phyloP scores from a whole-genome alignment of 805 yeast species.

The Metschnikowia henanensis region DNA sequence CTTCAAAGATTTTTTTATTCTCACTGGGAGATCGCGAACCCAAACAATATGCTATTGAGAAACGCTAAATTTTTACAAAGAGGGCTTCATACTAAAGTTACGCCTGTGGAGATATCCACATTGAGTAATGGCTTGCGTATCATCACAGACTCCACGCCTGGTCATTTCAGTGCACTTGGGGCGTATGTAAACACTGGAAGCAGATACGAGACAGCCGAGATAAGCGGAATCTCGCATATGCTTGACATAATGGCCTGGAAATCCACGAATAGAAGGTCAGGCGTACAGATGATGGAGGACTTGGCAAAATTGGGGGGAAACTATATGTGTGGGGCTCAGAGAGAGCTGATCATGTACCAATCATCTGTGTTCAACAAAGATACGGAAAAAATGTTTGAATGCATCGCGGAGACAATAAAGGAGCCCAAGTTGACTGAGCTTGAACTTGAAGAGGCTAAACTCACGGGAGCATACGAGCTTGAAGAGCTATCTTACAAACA shows the following conservation, averaged over 20 bases:
- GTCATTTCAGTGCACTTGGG: constrained; percentile 90
- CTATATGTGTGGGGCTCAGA: constrained; percentile 87
- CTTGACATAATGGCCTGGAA: constrained; percentile 85
- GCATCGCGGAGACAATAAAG: constrained; percentile 76
- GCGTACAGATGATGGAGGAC: constrained; percentile 69
- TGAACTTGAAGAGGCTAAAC: constrained; percentile 73
- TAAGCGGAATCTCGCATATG: constrained; percentile 78
- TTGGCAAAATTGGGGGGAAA: constrained; percentile 88
- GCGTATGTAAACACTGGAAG: constrained; percentile 90
- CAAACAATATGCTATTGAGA: background rate
- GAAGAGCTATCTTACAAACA: constrained; percentile 81
- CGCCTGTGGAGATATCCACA: constrained; percentile 33
- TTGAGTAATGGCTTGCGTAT: constrained; percentile 78
- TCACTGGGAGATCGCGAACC: too few relatives aligned
- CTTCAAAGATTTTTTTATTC: background rate
- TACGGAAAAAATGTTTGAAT: constrained; percentile 72
- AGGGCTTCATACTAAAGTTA: background rate
- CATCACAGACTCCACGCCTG: constrained; percentile 82
- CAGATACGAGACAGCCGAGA: constrained; percentile 62
- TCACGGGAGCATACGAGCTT: constrained; percentile 78
- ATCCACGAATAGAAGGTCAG: constrained; percentile 58
- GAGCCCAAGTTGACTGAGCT: constrained; percentile 64
- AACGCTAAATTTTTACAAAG: background rate
- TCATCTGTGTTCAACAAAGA: constrained; percentile 91
- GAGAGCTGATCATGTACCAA: constrained; percentile 92